Evolutionary conservation across 441 rosid species (phyloP), one percentile per base, ranked within the genome.

Genomic region (Eruca vesicaria): DNA sequence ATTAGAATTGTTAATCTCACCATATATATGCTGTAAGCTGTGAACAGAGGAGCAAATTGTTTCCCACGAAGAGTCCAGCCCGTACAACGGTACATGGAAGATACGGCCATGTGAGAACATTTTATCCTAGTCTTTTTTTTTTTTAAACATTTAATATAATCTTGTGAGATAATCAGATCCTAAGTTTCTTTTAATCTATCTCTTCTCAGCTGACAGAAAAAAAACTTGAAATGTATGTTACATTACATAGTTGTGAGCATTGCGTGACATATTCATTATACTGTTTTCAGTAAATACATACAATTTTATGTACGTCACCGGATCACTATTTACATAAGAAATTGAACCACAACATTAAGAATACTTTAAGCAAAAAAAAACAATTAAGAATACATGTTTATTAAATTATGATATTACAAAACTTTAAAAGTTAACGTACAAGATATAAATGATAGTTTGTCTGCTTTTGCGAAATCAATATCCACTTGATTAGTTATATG

Each of bases 41-140:
- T 74, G 32, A 33, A 59, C 62, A 74, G 41, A 60, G 7, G 21
- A 60, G 73, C 55, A 74, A 26, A 23, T 50, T 74, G 73, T 67
- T 67, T 35, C 73, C 62, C 62, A 67, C 73, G 52, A 67, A 23
- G 63, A 68, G 43, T 67, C 62, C 73, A 74, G 68, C 78, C 76
- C 73, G 26, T 59, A 45, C 72, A 74, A 32, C 9, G 32, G 62
- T 67, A 67, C 78, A 48, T 4, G 5, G 55, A 50, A 33, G 67
- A 66, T 67, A 66, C 52, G 72, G 31, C 67, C 78, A 66, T 59
- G 72, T 66, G 72, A 45, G 66, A 53, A 7, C 55, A 10, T 21
- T 21, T 72, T 29, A 66, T 18, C 2, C 41, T 29, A 21, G 28
- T 10, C 10, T 50, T 53, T 7, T 3, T 3, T 3, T 32, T 33